A percentile compares a stretch with the other conserved stretches of the same genome.
These are phyloP conservation scores for Ogataea chonburiensis DNA, from an alignment of 805 yeast genomes.

Conservation along the genomic window DNA sequence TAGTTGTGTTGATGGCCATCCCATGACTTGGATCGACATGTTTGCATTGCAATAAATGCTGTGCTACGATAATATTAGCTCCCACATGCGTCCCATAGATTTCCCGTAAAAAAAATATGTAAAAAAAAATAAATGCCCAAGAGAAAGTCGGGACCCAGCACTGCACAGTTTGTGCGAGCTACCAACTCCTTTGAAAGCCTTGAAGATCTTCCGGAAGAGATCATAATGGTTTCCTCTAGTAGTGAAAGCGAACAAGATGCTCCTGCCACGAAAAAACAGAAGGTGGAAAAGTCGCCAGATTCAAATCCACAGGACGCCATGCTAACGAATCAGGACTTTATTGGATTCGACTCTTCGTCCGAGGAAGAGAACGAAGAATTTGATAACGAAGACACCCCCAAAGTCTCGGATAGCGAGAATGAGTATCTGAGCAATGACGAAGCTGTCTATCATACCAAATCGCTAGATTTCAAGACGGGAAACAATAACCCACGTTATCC, in stretches of 20 bases:
- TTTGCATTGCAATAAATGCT: too few relatives aligned
- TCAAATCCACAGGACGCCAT: slow-evolving; percentile 34
- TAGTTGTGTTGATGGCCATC: too few relatives aligned
- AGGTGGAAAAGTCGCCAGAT: neutral
- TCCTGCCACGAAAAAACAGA: slow-evolving; percentile 14
- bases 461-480: slow-evolving; percentile 27
- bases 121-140: slow-evolving; percentile 6
- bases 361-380: slow-evolving; percentile 36
- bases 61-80: too few relatives aligned
- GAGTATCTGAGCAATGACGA: slow-evolving; percentile 50
- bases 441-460: slow-evolving; percentile 28
- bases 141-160: slow-evolving; percentile 4
- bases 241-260: slow-evolving; percentile 14
- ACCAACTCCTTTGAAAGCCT: slow-evolving; percentile 5
- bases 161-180: slow-evolving; percentile 9
- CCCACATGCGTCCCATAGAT: too few relatives aligned
- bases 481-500: slow-evolving; percentile 48
- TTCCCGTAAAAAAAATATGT: slow-evolving; percentile 11
- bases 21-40: too few relatives aligned
- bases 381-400: slow-evolving; percentile 34
- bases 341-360: slow-evolving; percentile 53
- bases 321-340: slow-evolving; percentile 49
- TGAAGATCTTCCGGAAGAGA: slow-evolving; percentile 3
- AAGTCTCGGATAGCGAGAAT: slow-evolving; percentile 30
- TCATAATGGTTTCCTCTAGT: slow-evolving; percentile 8